Base-by-base conservation (phyloP, 1,284 basidiomycete species). In the Trametes versicolor region DNA sequence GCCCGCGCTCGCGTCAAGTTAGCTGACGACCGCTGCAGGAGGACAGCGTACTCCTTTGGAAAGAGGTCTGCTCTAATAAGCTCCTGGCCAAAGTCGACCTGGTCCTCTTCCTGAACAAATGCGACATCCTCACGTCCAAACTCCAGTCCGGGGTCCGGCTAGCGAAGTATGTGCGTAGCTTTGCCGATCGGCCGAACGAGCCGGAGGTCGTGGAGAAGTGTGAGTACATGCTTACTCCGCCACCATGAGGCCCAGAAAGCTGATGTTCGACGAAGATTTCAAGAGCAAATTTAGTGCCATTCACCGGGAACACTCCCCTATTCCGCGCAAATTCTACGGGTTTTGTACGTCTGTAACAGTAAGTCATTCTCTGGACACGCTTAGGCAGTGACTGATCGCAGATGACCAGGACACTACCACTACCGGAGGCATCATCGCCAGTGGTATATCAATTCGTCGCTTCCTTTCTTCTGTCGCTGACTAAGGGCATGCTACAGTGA, bases 41-140 rank as follows among this genome's bases (percentile, higher is more conserved):
- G 77, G 92, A 93, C 73, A 89, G 88, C 3, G 91, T 93, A n/a
- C 79, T 92, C 15, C 80, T 93, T 0, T 93, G 91, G 91, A 92
- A 92, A 76, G 84, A 88, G 2, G 84, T 93, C 27, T 92, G 91
- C 76, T 86, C 85, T 15, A 92, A 91, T 77, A 90, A 87, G 75
- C 82, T 93, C 5, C 82, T 93, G 0, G 87, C 87, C 19, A 86
- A 85, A 63, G 90, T 92, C 49, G 89, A 92, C 70, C 80, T 93
- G 37, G 87, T 93, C 55, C 82, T 93, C 29, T 93, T 93, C 80
- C 82, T 93, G 60, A 93, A 93, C 79, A 93, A 93, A 71, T 93
- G 91, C 70, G 91, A 93, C 75, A 87, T 93, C 61, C 78, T 93
- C 50, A 85, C 88, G 54, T 72, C 80, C 61, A 93, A 93, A 77